A percentile compares a stretch with the other conserved stretches of the same genome.
Evolutionary conservation across 305 asterid genomes (phyloP).

Genomic region (Fraxinus nigra): DNA sequence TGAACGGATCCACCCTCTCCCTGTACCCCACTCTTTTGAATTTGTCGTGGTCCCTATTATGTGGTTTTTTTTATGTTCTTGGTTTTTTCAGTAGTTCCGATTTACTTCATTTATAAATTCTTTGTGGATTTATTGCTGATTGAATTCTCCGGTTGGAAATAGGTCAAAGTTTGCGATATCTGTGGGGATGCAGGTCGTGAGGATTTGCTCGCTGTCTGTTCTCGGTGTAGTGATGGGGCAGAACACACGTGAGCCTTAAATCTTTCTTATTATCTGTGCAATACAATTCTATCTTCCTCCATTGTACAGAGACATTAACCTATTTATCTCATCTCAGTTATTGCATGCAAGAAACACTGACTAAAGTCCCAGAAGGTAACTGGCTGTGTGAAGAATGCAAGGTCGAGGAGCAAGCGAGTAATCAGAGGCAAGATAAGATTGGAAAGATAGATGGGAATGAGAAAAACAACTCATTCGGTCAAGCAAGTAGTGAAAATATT

Average conservation of each 20-base stretch:
- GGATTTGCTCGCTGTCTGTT: conserved; percentile 85
- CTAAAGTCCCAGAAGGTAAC: conserved; percentile 75
- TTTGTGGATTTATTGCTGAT: conserved; percentile 9
- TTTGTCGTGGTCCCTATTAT: background rate
- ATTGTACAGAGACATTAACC: conserved; percentile 11
- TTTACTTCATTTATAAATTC: background rate
- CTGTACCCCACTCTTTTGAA: background rate
- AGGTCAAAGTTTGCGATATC: conserved; percentile 96
- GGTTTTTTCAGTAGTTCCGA: background rate
- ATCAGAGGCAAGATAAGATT: conserved; percentile 45
- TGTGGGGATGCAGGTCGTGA: conserved; percentile 97
- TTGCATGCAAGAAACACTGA: conserved; percentile 78
- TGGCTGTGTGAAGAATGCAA: conserved; percentile 95
- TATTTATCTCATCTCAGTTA: conserved; percentile 54
- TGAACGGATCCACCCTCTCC: background rate
- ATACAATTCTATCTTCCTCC: conserved; percentile 1
- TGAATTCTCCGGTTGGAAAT: conserved; percentile 25
- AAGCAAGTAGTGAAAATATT: conserved; percentile 44
- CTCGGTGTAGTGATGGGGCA: conserved; percentile 87
- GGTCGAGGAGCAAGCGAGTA: conserved; percentile 41
- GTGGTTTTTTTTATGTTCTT: background rate
- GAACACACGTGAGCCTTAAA: conserved; percentile 81
- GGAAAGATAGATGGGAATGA: conserved; percentile 47
- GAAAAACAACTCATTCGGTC: conserved; percentile 54
- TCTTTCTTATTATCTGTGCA: conserved; percentile 7